Percentiles rank a stretch among this genome's conserved stretches.
phyloP scores from a whole-genome alignment of 148 eudicot species.

The Chenopodium suecicum region DNA sequence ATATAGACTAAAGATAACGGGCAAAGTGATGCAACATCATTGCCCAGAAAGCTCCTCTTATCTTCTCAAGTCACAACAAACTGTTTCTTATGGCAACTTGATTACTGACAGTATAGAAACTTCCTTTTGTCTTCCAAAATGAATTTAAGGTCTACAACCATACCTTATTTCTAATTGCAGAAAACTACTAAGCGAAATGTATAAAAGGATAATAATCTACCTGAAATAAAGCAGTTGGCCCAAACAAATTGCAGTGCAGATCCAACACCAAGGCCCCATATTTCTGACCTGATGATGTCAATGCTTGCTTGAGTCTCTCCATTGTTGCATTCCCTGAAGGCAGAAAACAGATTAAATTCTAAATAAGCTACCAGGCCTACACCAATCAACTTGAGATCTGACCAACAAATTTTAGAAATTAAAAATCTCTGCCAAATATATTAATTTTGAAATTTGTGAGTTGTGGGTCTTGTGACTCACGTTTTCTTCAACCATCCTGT shows the following conservation, averaged over 20 bases:
- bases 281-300: constrained; percentile 63
- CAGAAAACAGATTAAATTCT: constrained; percentile 15
- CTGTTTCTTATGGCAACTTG: not conserved
- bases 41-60: not conserved
- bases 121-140: not conserved
- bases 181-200: not conserved
- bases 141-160: not conserved
- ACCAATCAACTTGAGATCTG: not conserved
- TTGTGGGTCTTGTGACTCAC: no score
- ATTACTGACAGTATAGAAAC: not conserved
- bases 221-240: constrained; percentile 84
- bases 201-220: constrained; percentile 22
- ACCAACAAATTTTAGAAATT: not conserved
- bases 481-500: not conserved
- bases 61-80: not conserved
- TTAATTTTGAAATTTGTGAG: not conserved
- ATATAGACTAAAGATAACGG: not conserved
- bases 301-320: constrained; percentile 70
- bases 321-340: constrained; percentile 78
- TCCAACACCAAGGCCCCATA: constrained; percentile 82
- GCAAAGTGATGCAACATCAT: not conserved
- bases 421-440: not conserved
- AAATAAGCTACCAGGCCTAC: not conserved
- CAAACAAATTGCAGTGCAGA: constrained; percentile 82
- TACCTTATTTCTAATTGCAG: not conserved